phyloP scores from a whole-genome alignment of 1,139 yeast species.

The Yamadazyma conglobata region DNA sequence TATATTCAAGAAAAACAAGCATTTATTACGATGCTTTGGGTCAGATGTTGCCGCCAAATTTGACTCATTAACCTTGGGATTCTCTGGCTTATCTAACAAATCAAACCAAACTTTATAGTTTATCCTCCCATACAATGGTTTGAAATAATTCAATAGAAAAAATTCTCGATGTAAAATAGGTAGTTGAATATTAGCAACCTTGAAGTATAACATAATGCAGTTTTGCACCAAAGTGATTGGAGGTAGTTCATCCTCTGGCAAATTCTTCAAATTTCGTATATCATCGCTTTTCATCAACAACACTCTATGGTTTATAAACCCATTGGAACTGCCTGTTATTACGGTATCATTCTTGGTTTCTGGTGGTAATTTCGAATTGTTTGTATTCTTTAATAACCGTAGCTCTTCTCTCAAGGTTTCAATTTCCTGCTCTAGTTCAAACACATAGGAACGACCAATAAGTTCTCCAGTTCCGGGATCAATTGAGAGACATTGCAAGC shows the following conservation, averaged over 20 bases:
- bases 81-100: conserved; percentile 4
- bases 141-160: conserved; percentile 60
- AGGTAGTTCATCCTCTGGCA: conserved; percentile 40
- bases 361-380: neutral
- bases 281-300: conserved; percentile 8
- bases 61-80: neutral
- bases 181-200: conserved; percentile 73
- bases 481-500: conserved; percentile 69
- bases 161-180: conserved; percentile 79
- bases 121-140: conserved; percentile 71
- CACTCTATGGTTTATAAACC: conserved; percentile 4
- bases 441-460: conserved; percentile 74
- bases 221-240: conserved; percentile 64
- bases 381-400: conserved; percentile 8
- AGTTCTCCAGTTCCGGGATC: conserved; percentile 86
- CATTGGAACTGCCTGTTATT: conserved; percentile 5
- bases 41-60: neutral
- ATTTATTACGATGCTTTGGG: conserved; percentile 3
- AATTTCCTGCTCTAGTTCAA: conserved; percentile 39
- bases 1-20: conserved; percentile 61
- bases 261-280: neutral
- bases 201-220: conserved; percentile 61
- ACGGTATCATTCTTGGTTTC: conserved; percentile 3
- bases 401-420: conserved; percentile 12
- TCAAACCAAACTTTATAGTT: conserved; percentile 26